Evolutionary conservation across 2,329 filamentous ascomycete species (phyloP).

Genomic region (Cladophialophora psammophila): DNA sequence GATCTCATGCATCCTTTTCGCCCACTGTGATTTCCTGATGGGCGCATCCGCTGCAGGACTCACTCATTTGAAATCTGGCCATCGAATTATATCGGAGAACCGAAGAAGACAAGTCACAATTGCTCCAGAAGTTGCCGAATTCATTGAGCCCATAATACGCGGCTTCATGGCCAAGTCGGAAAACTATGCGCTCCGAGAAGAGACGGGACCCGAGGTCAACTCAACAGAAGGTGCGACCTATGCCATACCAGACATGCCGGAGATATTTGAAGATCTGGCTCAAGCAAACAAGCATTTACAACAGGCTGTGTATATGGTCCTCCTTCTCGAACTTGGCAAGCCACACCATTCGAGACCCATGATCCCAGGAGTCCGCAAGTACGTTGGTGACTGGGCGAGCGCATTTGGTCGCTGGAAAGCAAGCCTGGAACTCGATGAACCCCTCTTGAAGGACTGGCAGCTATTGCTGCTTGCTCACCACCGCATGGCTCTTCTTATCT

Average conservation of each 20-base stretch:
- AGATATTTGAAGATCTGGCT: constrained; percentile 27
- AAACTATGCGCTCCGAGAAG: constrained; percentile 26
- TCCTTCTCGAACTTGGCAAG: constrained; percentile 28
- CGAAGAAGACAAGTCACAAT: constrained; percentile 23
- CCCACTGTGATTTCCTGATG: constrained; percentile 34
- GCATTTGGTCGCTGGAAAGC: constrained; percentile 32
- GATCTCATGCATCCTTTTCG: constrained; percentile 32
- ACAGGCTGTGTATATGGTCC: constrained; percentile 31
- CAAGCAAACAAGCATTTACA: constrained; percentile 30
- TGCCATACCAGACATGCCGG: constrained; percentile 29
- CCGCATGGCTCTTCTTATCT: constrained; percentile 31
- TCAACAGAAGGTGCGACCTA: constrained; percentile 19
- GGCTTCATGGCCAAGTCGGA: constrained; percentile 31
- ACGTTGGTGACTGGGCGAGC: constrained; percentile 31
- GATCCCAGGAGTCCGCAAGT: constrained; percentile 31
- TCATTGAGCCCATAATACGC: constrained; percentile 31
- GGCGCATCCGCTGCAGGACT: constrained; percentile 30
- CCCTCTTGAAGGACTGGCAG: constrained; percentile 31
- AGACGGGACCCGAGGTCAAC: constrained; percentile 1
- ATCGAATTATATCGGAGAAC: constrained; percentile 31
- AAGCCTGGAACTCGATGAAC: constrained; percentile 24
- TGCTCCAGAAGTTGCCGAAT: constrained; percentile 22
- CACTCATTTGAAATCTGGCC: constrained; percentile 28
- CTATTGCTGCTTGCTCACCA: constrained; percentile 31
- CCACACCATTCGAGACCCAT: constrained; percentile 24